phyloP scores from a whole-genome alignment of 306 rosid species.

The Vigna hirtella region DNA sequence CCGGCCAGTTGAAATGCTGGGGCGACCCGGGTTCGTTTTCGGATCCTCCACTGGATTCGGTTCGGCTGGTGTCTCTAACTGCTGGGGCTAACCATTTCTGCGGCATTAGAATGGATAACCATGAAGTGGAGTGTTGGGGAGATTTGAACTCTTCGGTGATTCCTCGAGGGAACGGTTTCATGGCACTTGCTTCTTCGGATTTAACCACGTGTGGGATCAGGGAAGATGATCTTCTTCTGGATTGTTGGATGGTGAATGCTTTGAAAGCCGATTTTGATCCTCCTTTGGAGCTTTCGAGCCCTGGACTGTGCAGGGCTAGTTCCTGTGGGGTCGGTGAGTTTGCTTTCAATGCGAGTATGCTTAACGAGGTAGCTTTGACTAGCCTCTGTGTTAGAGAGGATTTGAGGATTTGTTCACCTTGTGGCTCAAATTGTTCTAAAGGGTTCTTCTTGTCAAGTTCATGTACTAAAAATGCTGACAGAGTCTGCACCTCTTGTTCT shows the following conservation, averaged over 20 bases:
- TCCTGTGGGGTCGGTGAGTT: constrained; percentile 61
- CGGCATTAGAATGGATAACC: constrained; percentile 79
- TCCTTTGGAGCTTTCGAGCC: constrained; percentile 91
- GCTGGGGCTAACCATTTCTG: constrained; percentile 78
- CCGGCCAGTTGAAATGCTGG: constrained; percentile 77
- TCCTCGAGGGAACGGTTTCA: constrained; percentile 72
- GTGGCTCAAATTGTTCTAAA: constrained; percentile 81
- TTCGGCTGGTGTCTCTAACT: constrained; percentile 56
- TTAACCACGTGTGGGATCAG: constrained; percentile 80
- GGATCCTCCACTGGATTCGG: constrained; percentile 47
- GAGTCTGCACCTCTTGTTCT: constrained; percentile 90
- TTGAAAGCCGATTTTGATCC: constrained; percentile 68
- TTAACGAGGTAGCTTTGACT: constrained; percentile 74
- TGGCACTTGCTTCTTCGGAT: constrained; percentile 88
- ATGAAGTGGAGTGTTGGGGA: constrained; percentile 90
- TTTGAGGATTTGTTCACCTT: constrained; percentile 81
- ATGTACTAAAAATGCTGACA: constrained; percentile 68
- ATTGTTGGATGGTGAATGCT: constrained; percentile 79
- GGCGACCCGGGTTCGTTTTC: constrained; percentile 55
- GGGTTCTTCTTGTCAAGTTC: constrained; percentile 88
- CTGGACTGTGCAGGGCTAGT: constrained; percentile 72
- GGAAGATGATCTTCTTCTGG: constrained; percentile 83
- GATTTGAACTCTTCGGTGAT: constrained; percentile 64
- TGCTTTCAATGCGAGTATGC: constrained; percentile 79
- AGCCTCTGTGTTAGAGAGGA: constrained; percentile 75